Evolutionary conservation across 2,329 filamentous ascomycete species (phyloP).

Genomic region (Talaromyces sp.): DNA sequence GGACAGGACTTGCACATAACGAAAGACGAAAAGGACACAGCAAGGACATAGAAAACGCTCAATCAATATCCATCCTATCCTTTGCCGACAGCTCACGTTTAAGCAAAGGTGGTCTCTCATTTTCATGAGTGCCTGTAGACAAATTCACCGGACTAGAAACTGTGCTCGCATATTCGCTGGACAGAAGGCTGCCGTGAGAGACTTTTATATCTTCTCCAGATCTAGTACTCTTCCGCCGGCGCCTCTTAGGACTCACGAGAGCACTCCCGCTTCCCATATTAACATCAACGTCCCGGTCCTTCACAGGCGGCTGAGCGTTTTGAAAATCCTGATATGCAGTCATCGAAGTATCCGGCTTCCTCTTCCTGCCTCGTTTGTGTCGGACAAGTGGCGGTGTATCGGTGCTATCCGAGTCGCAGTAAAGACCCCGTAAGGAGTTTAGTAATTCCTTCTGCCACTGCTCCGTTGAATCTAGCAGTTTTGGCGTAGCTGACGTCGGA

Average conservation of each 20-base stretch:
- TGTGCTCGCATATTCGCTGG: constrained; percentile 24
- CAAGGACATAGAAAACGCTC: constrained; percentile 17
- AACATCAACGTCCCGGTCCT: constrained; percentile 10
- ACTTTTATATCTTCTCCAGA: constrained; percentile 22
- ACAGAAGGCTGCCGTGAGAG: constrained; percentile 18
- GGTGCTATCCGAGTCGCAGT: constrained; percentile 31
- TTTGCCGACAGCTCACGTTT: constrained; percentile 20
- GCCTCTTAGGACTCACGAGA: constrained; percentile 28
- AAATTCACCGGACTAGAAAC: constrained; percentile 25
- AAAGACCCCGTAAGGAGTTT: constrained; percentile 34
- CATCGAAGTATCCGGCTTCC: constrained; percentile 31
- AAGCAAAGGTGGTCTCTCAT: constrained; percentile 10
- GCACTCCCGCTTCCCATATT: constrained; percentile 1
- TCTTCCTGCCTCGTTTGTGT: constrained; percentile 35
- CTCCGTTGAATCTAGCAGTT: constrained; percentile 28
- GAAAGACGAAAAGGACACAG: not conserved
- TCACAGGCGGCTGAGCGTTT: not conserved
- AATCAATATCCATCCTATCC: constrained; percentile 40
- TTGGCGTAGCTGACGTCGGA: constrained; percentile 23
- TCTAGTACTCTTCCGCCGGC: constrained; percentile 27
- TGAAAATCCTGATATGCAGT: not conserved
- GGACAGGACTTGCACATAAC: not conserved
- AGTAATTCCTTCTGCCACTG: constrained; percentile 36
- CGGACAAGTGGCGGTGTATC: constrained; percentile 9
- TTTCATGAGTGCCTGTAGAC: constrained; percentile 26